These are phyloP conservation scores for Truncatella angustata DNA, from an alignment of 2,329 filamentous ascomycete genomes.

Conservation along the genomic window DNA sequence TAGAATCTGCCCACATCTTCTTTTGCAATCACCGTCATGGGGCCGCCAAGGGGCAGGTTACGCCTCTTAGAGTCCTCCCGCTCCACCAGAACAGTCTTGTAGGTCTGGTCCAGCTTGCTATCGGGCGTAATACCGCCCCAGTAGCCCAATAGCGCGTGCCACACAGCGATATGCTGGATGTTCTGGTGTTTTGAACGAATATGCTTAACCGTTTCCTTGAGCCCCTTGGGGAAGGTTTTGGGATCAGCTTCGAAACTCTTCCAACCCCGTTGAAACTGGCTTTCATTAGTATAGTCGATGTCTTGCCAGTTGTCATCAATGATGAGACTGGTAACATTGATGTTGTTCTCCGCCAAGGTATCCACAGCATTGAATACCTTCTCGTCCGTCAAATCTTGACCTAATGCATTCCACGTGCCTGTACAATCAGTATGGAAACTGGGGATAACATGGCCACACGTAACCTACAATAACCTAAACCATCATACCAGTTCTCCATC, in stretches of 20 bases:
- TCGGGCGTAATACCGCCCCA: slow-evolving; percentile 84
- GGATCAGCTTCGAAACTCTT: slow-evolving; percentile 82
- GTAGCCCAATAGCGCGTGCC: slow-evolving; percentile 86
- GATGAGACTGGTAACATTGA: slow-evolving; percentile 81
- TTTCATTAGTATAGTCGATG: slow-evolving; percentile 52
- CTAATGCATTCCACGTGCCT: slow-evolving; percentile 91
- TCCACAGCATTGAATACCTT: slow-evolving; percentile 77
- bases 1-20: slow-evolving; percentile 78
- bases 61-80: slow-evolving; percentile 45
- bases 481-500: slow-evolving; percentile 89
- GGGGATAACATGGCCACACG: background rate
- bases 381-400: slow-evolving; percentile 76
- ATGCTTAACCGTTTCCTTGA: slow-evolving; percentile 67
- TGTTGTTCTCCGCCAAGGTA: slow-evolving; percentile 65
- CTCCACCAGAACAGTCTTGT: slow-evolving; percentile 68
- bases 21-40: slow-evolving; percentile 70
- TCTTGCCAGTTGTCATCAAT: slow-evolving; percentile 98
- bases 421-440: slow-evolving; percentile 8
- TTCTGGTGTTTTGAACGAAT: slow-evolving; percentile 69
- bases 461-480: slow-evolving; percentile 76
- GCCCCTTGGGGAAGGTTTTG: slow-evolving; percentile 73
- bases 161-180: slow-evolving; percentile 84
- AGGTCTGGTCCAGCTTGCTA: slow-evolving; percentile 71
- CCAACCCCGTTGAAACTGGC: slow-evolving; percentile 65
- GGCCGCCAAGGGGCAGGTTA: slow-evolving; percentile 54